phyloP scores from a whole-genome alignment of 176 grass and related monocot species.

The Carex kokanica region DNA sequence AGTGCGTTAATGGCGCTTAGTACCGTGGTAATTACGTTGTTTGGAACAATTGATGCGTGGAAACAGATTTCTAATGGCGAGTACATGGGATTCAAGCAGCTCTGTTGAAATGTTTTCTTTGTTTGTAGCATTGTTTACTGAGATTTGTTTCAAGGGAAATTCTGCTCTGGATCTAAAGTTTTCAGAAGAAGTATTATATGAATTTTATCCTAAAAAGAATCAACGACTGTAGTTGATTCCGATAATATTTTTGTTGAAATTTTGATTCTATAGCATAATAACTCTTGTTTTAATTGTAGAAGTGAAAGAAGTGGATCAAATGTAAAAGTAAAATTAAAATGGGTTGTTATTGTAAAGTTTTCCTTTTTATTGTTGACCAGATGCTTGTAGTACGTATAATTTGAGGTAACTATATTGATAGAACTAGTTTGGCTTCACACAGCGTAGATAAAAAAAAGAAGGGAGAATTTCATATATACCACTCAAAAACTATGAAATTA shows the following conservation, averaged over 20 bases:
- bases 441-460: too few relatives aligned
- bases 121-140: background rate
- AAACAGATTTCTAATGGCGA: slow-evolving; percentile 38
- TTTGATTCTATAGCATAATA: too few relatives aligned
- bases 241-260: too few relatives aligned
- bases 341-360: background rate
- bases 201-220: too few relatives aligned
- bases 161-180: too few relatives aligned
- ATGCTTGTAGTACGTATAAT: too few relatives aligned
- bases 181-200: too few relatives aligned
- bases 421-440: too few relatives aligned
- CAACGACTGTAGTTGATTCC: too few relatives aligned
- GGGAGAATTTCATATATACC: too few relatives aligned
- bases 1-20: slow-evolving; percentile 67
- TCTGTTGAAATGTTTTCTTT: slow-evolving; percentile 33
- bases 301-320: background rate
- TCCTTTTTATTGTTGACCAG: background rate
- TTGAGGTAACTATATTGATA: too few relatives aligned
- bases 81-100: slow-evolving; percentile 82
- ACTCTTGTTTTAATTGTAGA: background rate
- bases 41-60: slow-evolving; percentile 61
- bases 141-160: background rate
- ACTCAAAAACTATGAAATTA: too few relatives aligned
- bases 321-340: background rate
- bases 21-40: slow-evolving; percentile 43